Evolutionary conservation across 805 yeast species (phyloP), one percentile per base, ranked within the genome.

Genomic region (Saturnispora gosingensis): DNA sequence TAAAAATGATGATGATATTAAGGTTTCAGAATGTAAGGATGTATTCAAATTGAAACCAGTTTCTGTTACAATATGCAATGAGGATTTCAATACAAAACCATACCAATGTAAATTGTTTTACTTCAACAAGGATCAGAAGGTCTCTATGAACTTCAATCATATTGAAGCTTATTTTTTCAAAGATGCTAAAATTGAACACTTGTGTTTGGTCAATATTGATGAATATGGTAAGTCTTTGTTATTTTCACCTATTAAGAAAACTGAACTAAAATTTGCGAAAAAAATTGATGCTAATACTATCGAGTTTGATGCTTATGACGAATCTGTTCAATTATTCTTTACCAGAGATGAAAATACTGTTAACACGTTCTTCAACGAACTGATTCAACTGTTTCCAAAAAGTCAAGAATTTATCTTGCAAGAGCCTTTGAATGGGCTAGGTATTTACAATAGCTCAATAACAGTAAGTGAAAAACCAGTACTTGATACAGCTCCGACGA

Each of bases 231-330:
- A 65, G 24, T 56, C 66, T 6, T 51, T 71, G 39, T 34, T 71
- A 30, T 71, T 71, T 49, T 69, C 72, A 7, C 67, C 68, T 22
- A 54, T 71, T 25, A 57, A 60, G 35, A 49, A 51, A n/a, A 54
- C 57, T 11, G 71, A 67, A 46, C 57, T 71, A 10, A 52, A 34
- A 11, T 56, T 64, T 50, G 38, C 45, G 20, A 53, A 51, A 27
- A 57, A 56, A 20, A 51, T 56, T 7, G 59, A 59, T 24, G 49
- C 47, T 5, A 49, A 36, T 18, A 44, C 52, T 4, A 36, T 49
- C 30, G 48, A 49, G 34, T 44, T 49, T 35, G 48, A 49, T 16
- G 24, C 39, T 15, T 38, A 36, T 15, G 22, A 47, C 9, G 48
- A 49, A 7, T 27, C 43, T 25, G 46, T 58, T 32, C 53, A 57